Evolutionary conservation across 345 rosid species (phyloP).

Genomic region (Clarkia xantiana): DNA sequence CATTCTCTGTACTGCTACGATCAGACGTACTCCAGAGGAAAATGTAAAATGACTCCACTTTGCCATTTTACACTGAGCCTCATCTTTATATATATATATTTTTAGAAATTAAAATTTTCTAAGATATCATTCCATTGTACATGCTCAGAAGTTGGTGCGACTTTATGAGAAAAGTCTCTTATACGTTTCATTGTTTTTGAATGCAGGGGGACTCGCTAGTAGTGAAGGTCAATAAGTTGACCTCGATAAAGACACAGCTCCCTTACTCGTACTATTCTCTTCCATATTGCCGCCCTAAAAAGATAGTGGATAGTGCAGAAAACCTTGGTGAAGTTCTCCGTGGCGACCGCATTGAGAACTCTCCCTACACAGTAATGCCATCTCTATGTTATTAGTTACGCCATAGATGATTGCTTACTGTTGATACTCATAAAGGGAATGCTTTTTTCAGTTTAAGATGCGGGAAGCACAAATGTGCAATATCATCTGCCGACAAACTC

Average conservation of each 20-base stretch:
- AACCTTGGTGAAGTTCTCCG: slow-evolving; percentile 98
- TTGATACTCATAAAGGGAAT: slow-evolving; percentile 10
- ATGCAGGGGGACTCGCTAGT: slow-evolving; percentile 59
- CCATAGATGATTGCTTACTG: not conserved
- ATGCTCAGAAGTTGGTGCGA: not conserved
- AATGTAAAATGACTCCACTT: no score
- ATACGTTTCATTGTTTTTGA: not conserved
- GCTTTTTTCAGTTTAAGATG: slow-evolving; percentile 65
- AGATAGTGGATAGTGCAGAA: slow-evolving; percentile 82
- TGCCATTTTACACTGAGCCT: no score
- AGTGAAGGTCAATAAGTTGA: slow-evolving; percentile 89
- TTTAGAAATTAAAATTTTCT: not conserved
- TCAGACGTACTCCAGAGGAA: no score
- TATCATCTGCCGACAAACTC: slow-evolving; percentile 33
- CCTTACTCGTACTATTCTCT: slow-evolving; percentile 79
- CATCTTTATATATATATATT: no score
- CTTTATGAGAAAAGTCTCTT: not conserved
- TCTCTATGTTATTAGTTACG: not conserved
- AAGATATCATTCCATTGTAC: not conserved
- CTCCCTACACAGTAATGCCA: slow-evolving; percentile 56
- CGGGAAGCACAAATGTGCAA: slow-evolving; percentile 79
- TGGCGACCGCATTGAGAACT: slow-evolving; percentile 90
- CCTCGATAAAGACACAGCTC: slow-evolving; percentile 84
- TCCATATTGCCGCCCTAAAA: slow-evolving; percentile 52
- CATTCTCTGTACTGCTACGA: no score